Evolutionary conservation across 1,284 basidiomycete genomes (phyloP).

Genomic region (Singerocomus inundabilis): DNA sequence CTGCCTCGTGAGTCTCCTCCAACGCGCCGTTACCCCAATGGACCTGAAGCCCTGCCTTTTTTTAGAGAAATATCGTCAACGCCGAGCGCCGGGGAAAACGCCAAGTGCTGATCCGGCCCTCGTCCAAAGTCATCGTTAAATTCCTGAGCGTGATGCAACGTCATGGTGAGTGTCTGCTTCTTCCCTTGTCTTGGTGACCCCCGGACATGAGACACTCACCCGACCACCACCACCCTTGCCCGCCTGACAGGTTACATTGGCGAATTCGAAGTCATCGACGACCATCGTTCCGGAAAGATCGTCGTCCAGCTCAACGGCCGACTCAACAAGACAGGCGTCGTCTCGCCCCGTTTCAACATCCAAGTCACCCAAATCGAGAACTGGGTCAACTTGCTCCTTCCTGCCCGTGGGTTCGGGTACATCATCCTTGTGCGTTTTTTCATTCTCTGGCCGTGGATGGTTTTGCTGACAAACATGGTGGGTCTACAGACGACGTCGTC

Average conservation of each 20-base stretch:
- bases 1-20: conserved; percentile 57
- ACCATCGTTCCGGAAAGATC: conserved; percentile 98
- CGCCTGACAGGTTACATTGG: conserved; percentile 85
- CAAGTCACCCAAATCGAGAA: conserved; percentile 90
- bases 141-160: conserved; percentile 97
- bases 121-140: conserved; percentile 95
- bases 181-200: background rate
- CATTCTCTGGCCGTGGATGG: too few relatives aligned
- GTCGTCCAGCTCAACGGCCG: conserved; percentile 98
- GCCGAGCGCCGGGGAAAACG: conserved; percentile 98
- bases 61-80: conserved; percentile 93
- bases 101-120: conserved; percentile 93
- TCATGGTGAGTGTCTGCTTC: conserved; percentile 73
- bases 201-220: background rate
- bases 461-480: background rate
- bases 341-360: conserved; percentile 98
- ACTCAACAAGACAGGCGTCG: conserved; percentile 98
- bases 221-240: background rate
- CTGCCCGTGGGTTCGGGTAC: conserved; percentile 94
- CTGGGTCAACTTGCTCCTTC: conserved; percentile 93
- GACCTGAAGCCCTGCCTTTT: background rate
- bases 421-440: conserved; percentile 79
- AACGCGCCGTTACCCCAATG: background rate
- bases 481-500: conserved; percentile 84
- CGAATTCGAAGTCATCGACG: conserved; percentile 99